A percentile compares a stretch with the other conserved stretches of the same genome.
Evolutionary conservation across 2,329 filamentous ascomycete species (phyloP).

Genomic region (Cercospora sp.): DNA sequence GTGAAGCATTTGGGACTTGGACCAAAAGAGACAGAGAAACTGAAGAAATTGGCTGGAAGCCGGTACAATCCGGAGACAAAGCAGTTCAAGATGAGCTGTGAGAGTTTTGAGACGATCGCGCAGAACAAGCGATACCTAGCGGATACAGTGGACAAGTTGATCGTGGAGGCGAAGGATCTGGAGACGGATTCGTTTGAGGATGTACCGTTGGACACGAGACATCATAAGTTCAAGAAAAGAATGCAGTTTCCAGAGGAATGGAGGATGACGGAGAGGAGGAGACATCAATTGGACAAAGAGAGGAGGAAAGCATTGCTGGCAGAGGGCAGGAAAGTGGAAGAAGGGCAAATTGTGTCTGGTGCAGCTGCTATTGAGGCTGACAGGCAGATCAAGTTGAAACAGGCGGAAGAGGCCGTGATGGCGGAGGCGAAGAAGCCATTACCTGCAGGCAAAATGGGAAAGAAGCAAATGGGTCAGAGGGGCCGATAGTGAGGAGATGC

Average conservation of each 20-base stretch:
- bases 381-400: constrained; percentile 28
- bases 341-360: constrained; percentile 45
- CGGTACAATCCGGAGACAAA: constrained; percentile 85
- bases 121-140: constrained; percentile 97
- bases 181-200: constrained; percentile 80
- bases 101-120: constrained; percentile 77
- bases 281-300: constrained; percentile 62
- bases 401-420: constrained; percentile 36
- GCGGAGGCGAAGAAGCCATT: constrained; percentile 33
- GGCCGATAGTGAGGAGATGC: not conserved
- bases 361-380: constrained; percentile 33
- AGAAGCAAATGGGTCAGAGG: constrained; percentile 34
- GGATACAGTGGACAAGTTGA: constrained; percentile 71
- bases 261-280: constrained; percentile 72
- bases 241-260: constrained; percentile 78
- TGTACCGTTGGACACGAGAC: constrained; percentile 83
- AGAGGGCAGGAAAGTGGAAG: constrained; percentile 57
- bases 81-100: constrained; percentile 84
- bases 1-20: constrained; percentile 61
- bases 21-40: constrained; percentile 66
- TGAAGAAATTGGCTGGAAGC: constrained; percentile 81
- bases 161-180: constrained; percentile 72
- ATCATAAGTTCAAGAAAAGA: constrained; percentile 69
- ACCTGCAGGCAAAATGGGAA: constrained; percentile 35
- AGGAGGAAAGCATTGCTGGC: constrained; percentile 55